Evolutionary conservation across 2,329 filamentous ascomycete species (phyloP).

Genomic region (Penicillium sp.): DNA sequence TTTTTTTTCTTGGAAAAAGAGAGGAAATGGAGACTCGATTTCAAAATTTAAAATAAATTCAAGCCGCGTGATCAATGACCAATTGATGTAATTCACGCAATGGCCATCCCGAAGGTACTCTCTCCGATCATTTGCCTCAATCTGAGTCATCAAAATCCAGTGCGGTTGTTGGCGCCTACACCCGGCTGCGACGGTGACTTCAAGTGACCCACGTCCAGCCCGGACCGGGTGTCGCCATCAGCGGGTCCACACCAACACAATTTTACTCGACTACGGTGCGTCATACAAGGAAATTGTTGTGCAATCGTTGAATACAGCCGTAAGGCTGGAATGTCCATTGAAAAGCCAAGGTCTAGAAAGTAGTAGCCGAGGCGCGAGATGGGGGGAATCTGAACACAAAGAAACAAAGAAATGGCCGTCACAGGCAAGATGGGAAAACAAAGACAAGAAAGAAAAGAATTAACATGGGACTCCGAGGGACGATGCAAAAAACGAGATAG

Average conservation of each 20-base stretch:
- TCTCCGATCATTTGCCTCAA: neutral
- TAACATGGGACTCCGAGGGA: constrained; percentile 16
- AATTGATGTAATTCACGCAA: neutral
- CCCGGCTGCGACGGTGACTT: constrained; percentile 1
- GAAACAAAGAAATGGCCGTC: constrained; percentile 1
- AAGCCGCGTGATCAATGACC: too few species aligned
- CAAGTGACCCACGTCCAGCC: neutral
- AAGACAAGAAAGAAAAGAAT: neutral
- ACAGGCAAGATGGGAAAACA: constrained; percentile 2
- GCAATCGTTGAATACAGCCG: constrained; percentile 5
- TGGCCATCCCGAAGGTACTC: too few species aligned
- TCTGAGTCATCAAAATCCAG: neutral
- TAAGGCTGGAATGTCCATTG: constrained; percentile 14
- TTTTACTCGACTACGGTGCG: neutral
- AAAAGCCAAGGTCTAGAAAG: constrained; percentile 22
- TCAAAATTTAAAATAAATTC: too few species aligned
- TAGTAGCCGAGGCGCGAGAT: constrained; percentile 21
- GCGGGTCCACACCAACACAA: neutral
- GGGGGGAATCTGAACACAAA: constrained; percentile 18
- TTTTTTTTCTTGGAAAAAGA: too few species aligned
- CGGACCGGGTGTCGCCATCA: constrained; percentile 3
- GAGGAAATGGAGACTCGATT: too few species aligned
- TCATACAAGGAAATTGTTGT: constrained; percentile 3
- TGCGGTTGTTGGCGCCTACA: neutral
- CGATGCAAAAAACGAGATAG: constrained; percentile 15